Conservation (phyloP, 345 rosid species). For the Kandelia obovata region DNA sequence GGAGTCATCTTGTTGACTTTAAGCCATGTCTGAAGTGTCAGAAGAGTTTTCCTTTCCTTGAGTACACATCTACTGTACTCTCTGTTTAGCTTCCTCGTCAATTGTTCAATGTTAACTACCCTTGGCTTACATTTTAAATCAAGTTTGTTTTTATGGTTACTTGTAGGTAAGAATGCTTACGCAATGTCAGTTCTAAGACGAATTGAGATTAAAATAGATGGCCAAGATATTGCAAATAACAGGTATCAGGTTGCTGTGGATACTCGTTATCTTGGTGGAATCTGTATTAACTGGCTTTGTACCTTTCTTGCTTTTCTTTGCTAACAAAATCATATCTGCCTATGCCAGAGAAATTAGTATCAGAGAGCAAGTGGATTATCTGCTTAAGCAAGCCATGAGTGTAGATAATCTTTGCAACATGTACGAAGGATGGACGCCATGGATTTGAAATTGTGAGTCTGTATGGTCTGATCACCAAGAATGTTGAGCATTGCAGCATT, state of each 20-base stretch:
- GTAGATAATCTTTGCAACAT: slow-evolving; percentile 91
- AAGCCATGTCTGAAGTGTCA: no score
- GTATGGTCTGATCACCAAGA: neutral
- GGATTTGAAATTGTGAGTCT: slow-evolving; percentile 53
- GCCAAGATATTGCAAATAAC: slow-evolving; percentile 57
- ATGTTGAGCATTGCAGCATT: neutral
- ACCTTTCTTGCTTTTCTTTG: neutral
- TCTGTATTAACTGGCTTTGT: neutral
- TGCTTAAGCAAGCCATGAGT: slow-evolving; percentile 79
- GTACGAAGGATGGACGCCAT: slow-evolving; percentile 99
- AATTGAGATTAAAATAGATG: slow-evolving; percentile 82
- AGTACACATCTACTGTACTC: slow-evolving; percentile 1
- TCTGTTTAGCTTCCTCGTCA: neutral
- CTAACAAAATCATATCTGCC: neutral
- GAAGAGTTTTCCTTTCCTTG: no score
- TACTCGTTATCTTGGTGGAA: neutral
- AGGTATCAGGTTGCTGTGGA: slow-evolving; percentile 38
- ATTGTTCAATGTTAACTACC: no score
- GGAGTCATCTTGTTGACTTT: no score
- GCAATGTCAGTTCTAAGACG: slow-evolving; percentile 74
- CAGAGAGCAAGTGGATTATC: slow-evolving; percentile 79
- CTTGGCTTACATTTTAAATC: no score
- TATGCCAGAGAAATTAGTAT: slow-evolving; percentile 58
- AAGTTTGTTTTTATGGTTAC: neutral
- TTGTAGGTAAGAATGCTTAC: slow-evolving; percentile 75